phyloP scores from a whole-genome alignment of 148 eudicot species.

The Rhododendron kiyosumense region DNA sequence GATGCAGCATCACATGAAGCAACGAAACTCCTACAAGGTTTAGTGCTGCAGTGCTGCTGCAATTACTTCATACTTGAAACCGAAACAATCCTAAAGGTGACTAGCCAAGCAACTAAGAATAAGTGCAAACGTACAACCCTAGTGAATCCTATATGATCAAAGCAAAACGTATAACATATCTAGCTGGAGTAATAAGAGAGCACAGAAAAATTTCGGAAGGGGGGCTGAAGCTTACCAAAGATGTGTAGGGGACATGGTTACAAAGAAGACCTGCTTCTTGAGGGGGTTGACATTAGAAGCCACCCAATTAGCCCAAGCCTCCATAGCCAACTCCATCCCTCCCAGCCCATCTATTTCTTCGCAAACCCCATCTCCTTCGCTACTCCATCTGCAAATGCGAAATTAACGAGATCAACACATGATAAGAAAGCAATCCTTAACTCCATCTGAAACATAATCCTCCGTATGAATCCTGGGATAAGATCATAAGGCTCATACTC shows the following conservation, averaged over 20 bases:
- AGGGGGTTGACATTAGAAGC: constrained; percentile 48
- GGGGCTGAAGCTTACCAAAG: constrained; percentile 40
- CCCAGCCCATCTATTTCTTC: constrained; percentile 69
- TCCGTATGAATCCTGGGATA: background rate
- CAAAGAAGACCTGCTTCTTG: constrained; percentile 70
- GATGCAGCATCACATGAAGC: background rate
- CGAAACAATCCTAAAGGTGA: background rate
- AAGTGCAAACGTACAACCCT: background rate
- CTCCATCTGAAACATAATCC: background rate
- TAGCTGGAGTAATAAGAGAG: background rate
- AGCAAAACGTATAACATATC: background rate
- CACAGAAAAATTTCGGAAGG: background rate
- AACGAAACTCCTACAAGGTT: background rate
- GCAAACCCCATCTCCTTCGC: constrained; percentile 58
- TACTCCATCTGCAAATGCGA: constrained; percentile 67
- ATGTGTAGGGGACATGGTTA: constrained; percentile 98
- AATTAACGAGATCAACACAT: background rate
- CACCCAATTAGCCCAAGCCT: constrained; percentile 88
- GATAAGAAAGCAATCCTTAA: background rate
- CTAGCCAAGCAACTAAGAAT: background rate
- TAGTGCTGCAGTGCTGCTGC: background rate
- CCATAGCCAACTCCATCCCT: constrained; percentile 96
- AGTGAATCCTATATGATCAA: background rate
- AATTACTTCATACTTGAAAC: too few relatives aligned
- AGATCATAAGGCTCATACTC: constrained; percentile 23